A percentile compares a stretch with the other conserved stretches of the same genome.
These are phyloP conservation scores for Salix brachista DNA, from an alignment of 345 rosid species.

Conservation along the genomic window DNA sequence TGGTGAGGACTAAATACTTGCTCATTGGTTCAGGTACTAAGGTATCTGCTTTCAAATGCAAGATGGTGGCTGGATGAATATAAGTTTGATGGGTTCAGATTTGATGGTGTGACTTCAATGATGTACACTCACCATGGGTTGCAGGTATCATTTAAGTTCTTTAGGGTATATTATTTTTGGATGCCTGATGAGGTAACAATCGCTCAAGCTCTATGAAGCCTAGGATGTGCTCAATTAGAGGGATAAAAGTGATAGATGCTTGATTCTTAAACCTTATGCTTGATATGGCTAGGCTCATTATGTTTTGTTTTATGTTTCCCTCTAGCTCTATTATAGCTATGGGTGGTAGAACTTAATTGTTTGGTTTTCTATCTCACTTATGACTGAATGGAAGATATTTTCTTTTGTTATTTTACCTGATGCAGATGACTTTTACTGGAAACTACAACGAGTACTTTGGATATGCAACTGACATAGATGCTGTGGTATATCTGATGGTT, in stretches of 20 bases:
- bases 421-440: constrained; percentile 81
- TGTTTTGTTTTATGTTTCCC: background rate
- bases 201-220: background rate
- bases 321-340: background rate
- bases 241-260: background rate
- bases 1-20: constrained; percentile 9
- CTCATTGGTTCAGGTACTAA: constrained; percentile 51
- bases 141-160: constrained; percentile 41
- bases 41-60: constrained; percentile 91
- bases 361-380: background rate
- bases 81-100: constrained; percentile 92
- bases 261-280: background rate
- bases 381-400: background rate
- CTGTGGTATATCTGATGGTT: constrained; percentile 87
- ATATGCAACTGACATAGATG: constrained; percentile 82
- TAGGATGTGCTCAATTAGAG: background rate
- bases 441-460: constrained; percentile 91
- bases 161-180: background rate
- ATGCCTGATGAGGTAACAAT: no score
- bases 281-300: background rate
- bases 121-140: constrained; percentile 97
- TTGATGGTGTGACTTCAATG: constrained; percentile 99
- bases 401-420: constrained; percentile 10
- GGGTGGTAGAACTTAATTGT: background rate
- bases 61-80: constrained; percentile 99